These are phyloP conservation scores for Hypomyces rosellus DNA, from an alignment of 2,329 filamentous ascomycete genomes.

Conservation along the genomic window DNA sequence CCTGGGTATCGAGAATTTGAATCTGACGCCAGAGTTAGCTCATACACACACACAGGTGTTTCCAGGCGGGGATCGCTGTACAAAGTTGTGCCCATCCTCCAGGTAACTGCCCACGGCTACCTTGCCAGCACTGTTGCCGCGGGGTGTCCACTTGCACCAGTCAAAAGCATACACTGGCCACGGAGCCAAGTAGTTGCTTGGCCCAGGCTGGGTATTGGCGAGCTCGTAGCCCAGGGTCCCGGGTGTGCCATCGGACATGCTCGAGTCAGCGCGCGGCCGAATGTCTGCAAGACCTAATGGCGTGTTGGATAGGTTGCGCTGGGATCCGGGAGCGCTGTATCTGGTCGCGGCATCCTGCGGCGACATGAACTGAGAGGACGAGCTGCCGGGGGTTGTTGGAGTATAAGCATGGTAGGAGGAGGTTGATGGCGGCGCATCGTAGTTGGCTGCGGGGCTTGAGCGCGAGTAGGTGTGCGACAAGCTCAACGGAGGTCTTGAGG, in stretches of 20 bases:
- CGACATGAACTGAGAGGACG: slow-evolving; percentile 59
- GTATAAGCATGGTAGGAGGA: slow-evolving; percentile 52
- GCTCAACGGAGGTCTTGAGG: slow-evolving; percentile 60
- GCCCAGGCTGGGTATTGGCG: slow-evolving; percentile 58
- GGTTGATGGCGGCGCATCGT: slow-evolving; percentile 50
- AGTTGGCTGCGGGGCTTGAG: slow-evolving; percentile 67
- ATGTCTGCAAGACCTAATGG: slow-evolving; percentile 90
- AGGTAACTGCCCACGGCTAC: slow-evolving; percentile 93
- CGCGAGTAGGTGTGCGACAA: slow-evolving; percentile 72
- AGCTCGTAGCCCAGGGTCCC: slow-evolving; percentile 60
- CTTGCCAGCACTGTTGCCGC: slow-evolving; percentile 77
- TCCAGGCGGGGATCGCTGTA: slow-evolving; percentile 37
- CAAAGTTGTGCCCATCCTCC: slow-evolving; percentile 97
- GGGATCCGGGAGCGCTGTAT: slow-evolving; percentile 51
- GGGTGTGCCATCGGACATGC: slow-evolving; percentile 64
- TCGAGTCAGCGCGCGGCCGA: slow-evolving; percentile 76
- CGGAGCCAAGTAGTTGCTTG: slow-evolving; percentile 88
- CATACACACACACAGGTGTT: not conserved
- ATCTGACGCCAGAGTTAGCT: slow-evolving; percentile 51
- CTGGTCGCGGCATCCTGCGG: slow-evolving; percentile 42
- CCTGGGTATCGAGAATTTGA: slow-evolving; percentile 89
- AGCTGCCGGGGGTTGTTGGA: slow-evolving; percentile 57
- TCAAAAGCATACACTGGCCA: slow-evolving; percentile 97
- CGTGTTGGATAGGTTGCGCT: slow-evolving; percentile 67
- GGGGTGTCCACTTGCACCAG: slow-evolving; percentile 97